Evolutionary conservation across 2,329 filamentous ascomycete species (phyloP), one percentile per base, ranked within the genome.

Genomic region (Alternaria sp.): DNA sequence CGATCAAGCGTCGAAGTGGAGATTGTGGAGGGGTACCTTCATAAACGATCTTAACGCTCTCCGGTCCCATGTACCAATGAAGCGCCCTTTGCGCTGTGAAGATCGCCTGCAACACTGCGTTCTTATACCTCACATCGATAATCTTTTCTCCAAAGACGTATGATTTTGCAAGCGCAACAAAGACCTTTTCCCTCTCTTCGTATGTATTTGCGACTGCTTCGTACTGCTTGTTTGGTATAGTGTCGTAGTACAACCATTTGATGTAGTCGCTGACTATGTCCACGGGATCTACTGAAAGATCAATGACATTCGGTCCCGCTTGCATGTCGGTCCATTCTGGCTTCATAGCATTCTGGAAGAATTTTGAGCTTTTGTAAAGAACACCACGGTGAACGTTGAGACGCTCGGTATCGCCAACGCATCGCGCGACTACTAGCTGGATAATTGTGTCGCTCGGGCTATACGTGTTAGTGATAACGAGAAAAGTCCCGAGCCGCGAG

Each of bases 41-140:
- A 2, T 28, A 53, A 2, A 43, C 2, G 3, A 53, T 43, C 1
- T 4, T 5, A 4, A 53, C 7, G 2, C 36, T 43, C 11, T 22
- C 12, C 0, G n/a, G 0, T 5, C 50, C 50, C 34, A 53, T 20
- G 5, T 0, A 1, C 16, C 16, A 20, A 2, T 2, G 0, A 3
- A 41, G 9, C 3, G 12, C 4, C 7, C 11, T 5, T 6, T 41
- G 4, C 3, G 49, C n/a, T 4, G 3, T 4, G 18, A 14, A 2
- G 0, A 53, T 10, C 0, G n/a, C 5, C 25, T 28, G 11, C 0
- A 43, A 0, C 2, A 53, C 3, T 2, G 11, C 36, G 2, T 53
- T 25, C 2, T 53, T 53, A 7, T 41, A 43, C 25, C 1, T 4
- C 0, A 7, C 0, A 7, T 40, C 50, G 2, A 43, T 8, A 0